Evolutionary conservation across 148 eudicot genomes (phyloP).

Genomic region (Fagopyrum homotropicum): DNA sequence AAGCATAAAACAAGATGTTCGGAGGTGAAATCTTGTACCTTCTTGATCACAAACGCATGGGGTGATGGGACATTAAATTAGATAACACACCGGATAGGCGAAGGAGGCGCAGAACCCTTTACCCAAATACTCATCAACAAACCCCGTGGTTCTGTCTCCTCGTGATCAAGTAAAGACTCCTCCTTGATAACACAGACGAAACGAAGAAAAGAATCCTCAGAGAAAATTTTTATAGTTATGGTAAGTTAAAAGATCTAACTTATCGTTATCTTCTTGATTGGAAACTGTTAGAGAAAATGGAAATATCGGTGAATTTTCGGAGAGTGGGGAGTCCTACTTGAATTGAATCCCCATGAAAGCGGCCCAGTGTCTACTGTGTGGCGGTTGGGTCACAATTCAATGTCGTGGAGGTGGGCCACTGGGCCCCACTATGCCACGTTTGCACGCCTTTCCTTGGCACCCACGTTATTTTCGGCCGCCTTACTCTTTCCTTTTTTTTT

Average conservation of each 20-base stretch:
- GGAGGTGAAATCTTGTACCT: not conserved
- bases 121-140: no score
- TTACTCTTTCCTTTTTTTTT: not conserved
- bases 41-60: not conserved
- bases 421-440: not conserved
- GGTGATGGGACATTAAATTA: not conserved
- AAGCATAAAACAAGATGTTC: not conserved
- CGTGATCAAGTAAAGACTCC: no score
- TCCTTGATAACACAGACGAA: no score
- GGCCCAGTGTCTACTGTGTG: not conserved
- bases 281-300: not conserved
- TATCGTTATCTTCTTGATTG: not conserved
- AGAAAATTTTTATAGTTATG: not conserved
- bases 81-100: not conserved
- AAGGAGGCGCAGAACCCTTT: not conserved
- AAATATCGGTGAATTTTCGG: not conserved
- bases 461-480: conserved; percentile 3
- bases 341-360: not conserved
- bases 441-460: not conserved
- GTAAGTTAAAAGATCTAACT: not conserved
- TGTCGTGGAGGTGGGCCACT: not conserved
- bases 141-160: no score
- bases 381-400: conserved; percentile 7
- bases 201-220: not conserved
- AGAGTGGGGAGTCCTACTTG: not conserved